Percentiles rank a stretch among this genome's conserved stretches.
phyloP scores from a whole-genome alignment of 139 green algal species.

The Chlamydomonas schloesseri region DNA sequence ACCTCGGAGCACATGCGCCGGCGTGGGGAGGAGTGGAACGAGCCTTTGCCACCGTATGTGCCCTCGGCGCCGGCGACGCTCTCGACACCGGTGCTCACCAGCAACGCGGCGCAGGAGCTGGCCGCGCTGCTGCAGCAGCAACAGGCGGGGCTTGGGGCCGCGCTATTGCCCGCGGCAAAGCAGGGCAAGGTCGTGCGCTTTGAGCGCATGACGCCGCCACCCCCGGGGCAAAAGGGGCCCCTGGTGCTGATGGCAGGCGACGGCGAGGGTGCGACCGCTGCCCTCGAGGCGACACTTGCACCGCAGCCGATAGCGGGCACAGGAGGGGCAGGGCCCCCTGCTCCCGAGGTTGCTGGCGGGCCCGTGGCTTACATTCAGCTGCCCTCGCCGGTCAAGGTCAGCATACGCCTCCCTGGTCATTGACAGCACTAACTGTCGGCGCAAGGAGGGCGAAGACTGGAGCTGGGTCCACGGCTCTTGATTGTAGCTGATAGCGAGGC shows the following conservation, averaged over 20 bases:
- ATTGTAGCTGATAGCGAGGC: no score
- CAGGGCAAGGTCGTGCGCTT: constrained; percentile 27
- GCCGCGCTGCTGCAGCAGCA: no score
- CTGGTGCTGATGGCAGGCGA: neutral
- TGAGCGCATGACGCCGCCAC: constrained; percentile 26
- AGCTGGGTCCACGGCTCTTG: no score
- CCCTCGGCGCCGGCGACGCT: neutral
- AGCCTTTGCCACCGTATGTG: neutral
- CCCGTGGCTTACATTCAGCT: constrained; percentile 23
- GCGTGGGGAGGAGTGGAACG: neutral
- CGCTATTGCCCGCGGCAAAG: neutral
- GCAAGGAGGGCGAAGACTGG: no score
- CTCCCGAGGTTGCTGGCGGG: no score
- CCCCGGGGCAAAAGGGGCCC: neutral
- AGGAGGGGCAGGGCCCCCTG: no score
- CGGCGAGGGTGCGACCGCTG: neutral
- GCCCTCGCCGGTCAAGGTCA: constrained; percentile 34
- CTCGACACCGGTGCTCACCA: no score
- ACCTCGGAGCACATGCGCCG: neutral
- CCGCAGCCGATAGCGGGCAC: no score
- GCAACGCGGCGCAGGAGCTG: no score
- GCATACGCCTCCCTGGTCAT: constrained; percentile 21
- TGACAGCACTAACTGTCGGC: no score
- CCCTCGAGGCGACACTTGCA: neutral
- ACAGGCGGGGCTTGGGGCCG: no score